Evolutionary conservation across 805 yeast genomes (phyloP), one percentile per base, ranked within the genome.

Genomic region (Starmerella asiatica): DNA sequence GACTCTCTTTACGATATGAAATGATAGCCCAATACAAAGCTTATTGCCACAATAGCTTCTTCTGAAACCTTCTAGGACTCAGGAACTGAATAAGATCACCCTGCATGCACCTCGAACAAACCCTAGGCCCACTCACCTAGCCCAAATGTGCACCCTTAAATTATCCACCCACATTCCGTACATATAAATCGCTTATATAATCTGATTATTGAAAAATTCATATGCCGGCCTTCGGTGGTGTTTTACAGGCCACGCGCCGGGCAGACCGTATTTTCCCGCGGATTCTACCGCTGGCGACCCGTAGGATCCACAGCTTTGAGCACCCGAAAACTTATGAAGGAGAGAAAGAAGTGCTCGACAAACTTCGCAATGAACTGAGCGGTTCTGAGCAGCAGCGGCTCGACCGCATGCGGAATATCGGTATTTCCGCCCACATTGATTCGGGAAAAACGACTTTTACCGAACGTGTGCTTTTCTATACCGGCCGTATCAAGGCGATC

Each of bases 371-470:
- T 50, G 15, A 48, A 32, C 31, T 64, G 50, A 24, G 57, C 46
- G 45, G 56, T 34, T 45, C 50, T 32, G 68, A 64, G 41, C 39
- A 40, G n/a, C 19, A 57, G 9, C 65, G 76, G 23, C 64, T 82
- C 16, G 52, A 62, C 5, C 65, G 69, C 38, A 70, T 86, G 73
- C 73, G 99, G 62, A 91, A 91, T 59, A 91, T 91, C 50, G 98
- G 98, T 61, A 84, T 91, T 42, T 83, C 95, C 14, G 98, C 98
- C 8, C 98, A 91, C 61, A 91, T 91, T 54, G 98, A 91, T 60
- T 84, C 95, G 3, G 98, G 98, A 44, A 91, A 91, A 57, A 91
- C 98, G 36, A 91, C 98, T 0, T 91, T 91, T 63, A 91, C 97
- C 14, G 98, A 91, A 64, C 80, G 98, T 60, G 98, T 91, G 24